Evolutionary conservation across 148 eudicot species (phyloP).

Genomic region (Nyssa sinensis): DNA sequence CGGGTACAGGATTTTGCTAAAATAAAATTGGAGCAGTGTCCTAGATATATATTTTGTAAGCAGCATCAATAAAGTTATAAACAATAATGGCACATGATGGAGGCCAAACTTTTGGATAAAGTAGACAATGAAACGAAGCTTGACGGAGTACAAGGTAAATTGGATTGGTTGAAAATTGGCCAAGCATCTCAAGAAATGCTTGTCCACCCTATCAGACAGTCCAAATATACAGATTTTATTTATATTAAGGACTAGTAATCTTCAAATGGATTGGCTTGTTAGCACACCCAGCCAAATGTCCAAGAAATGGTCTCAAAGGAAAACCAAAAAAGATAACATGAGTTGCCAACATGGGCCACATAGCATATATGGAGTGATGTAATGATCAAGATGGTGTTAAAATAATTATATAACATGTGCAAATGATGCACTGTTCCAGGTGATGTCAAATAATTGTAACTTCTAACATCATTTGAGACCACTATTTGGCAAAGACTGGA

Average conservation of each 20-base stretch:
- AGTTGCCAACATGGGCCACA: too few relatives aligned
- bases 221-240: too few relatives aligned
- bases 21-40: not conserved
- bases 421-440: too few relatives aligned
- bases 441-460: too few relatives aligned
- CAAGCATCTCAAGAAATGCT: not conserved
- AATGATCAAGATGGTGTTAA: too few relatives aligned
- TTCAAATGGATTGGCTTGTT: not conserved
- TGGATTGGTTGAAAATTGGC: conserved; percentile 5
- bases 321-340: too few relatives aligned
- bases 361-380: too few relatives aligned
- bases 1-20: not conserved
- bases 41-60: not conserved
- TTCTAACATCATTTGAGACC: too few relatives aligned
- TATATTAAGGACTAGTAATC: not conserved
- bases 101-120: not conserved
- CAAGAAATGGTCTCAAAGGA: not conserved
- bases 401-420: too few relatives aligned
- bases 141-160: not conserved
- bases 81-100: not conserved
- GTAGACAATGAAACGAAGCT: not conserved
- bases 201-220: not conserved
- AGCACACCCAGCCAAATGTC: not conserved
- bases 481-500: too few relatives aligned
- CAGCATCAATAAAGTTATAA: not conserved